phyloP scores from a whole-genome alignment of 768 basidiomycete species.

The Tricholoma saponaceum region DNA sequence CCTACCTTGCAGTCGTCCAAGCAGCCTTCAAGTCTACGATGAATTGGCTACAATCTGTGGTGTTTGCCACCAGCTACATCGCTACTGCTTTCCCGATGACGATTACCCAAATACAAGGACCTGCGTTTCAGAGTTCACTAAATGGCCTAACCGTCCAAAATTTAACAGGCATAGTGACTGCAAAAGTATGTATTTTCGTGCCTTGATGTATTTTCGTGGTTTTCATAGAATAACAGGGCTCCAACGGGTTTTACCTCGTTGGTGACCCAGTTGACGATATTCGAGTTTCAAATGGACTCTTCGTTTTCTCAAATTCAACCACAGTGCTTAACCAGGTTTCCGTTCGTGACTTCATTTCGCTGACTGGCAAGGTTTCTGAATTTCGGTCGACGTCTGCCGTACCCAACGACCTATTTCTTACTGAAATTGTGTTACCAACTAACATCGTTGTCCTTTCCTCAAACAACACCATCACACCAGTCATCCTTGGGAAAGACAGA shows the following conservation, averaged over 20 bases:
- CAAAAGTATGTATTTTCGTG: constrained; percentile 35
- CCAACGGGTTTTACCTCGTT: constrained; percentile 44
- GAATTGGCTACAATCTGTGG: constrained; percentile 26
- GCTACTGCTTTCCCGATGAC: constrained; percentile 28
- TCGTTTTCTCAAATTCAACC: constrained; percentile 41
- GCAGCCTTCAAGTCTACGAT: constrained; percentile 16
- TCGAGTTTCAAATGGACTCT: constrained; percentile 48
- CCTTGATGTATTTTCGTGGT: neutral
- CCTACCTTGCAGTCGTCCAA: neutral
- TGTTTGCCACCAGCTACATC: constrained; percentile 25
- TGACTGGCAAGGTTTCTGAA: constrained; percentile 44
- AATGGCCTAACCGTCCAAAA: constrained; percentile 39
- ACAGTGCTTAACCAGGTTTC: constrained; percentile 32
- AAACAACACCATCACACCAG: constrained; percentile 40
- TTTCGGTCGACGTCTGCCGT: constrained; percentile 36
- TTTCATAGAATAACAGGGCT: constrained; percentile 25
- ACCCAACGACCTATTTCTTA: constrained; percentile 45
- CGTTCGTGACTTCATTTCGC: constrained; percentile 45
- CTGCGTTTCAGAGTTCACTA: constrained; percentile 41
- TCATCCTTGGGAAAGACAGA: constrained; percentile 50
- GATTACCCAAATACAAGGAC: constrained; percentile 53
- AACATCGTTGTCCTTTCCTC: constrained; percentile 40
- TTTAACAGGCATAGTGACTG: constrained; percentile 48
- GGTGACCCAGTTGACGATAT: constrained; percentile 39
- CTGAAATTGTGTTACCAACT: constrained; percentile 44